Evolutionary conservation across 2,329 filamentous ascomycete genomes (phyloP).

Genomic region (Ilyonectria robusta): DNA sequence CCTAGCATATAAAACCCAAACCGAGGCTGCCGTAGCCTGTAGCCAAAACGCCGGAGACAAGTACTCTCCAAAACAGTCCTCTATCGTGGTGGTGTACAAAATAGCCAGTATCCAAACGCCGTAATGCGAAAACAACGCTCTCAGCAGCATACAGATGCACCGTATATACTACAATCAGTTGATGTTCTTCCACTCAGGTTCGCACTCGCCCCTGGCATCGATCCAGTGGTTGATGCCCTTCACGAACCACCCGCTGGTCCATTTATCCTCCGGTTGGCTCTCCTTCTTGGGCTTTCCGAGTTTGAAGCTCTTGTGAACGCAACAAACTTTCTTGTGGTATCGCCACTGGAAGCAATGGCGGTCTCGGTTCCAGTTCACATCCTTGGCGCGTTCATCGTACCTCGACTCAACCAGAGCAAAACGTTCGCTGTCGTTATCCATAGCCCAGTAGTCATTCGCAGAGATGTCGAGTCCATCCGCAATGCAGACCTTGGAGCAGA

Average conservation of each 20-base stretch:
- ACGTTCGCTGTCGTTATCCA: conserved; percentile 48
- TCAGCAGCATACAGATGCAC: conserved; percentile 14
- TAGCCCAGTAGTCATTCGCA: conserved; percentile 51
- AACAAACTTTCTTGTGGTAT: conserved; percentile 61
- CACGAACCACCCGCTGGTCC: conserved; percentile 62
- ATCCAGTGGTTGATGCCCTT: conserved; percentile 65
- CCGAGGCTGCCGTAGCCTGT: conserved; percentile 1
- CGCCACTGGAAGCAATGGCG: conserved; percentile 63
- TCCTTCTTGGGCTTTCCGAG: conserved; percentile 56
- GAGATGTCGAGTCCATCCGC: conserved; percentile 55
- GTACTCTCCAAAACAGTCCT: conserved; percentile 31
- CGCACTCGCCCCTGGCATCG: conserved; percentile 60
- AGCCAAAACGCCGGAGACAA: conserved; percentile 11
- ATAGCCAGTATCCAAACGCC: conserved; percentile 33
- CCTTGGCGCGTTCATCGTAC: conserved; percentile 44
- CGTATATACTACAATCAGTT: conserved; percentile 33
- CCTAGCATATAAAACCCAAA: conserved; percentile 9
- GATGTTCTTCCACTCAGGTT: conserved; percentile 57
- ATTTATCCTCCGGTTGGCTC: conserved; percentile 51
- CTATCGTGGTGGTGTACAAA: conserved; percentile 35
- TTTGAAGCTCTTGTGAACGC: conserved; percentile 60
- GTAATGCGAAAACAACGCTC: conserved; percentile 4
- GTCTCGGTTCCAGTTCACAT: conserved; percentile 48
- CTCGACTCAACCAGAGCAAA: conserved; percentile 46
- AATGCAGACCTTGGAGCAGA: conserved; percentile 66